phyloP scores from a whole-genome alignment of 1,284 basidiomycete species.

The Entoloma clypeatum region DNA sequence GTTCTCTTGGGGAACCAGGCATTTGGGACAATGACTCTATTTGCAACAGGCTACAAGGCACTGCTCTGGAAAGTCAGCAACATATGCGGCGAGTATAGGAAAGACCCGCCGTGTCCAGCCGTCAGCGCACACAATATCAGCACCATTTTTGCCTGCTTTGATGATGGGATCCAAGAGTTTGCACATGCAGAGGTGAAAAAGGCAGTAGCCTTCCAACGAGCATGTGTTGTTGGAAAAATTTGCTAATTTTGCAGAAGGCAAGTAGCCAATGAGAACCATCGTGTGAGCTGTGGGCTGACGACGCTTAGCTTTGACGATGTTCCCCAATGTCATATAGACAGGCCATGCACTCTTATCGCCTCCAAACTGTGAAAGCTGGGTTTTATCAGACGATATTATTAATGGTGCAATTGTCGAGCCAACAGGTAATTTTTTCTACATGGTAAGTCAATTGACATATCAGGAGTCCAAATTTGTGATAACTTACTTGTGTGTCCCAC shows the following conservation, averaged over 20 bases:
- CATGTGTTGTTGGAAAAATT: conserved; percentile 25
- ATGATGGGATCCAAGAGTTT: conserved; percentile 28
- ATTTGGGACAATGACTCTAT: conserved; percentile 11
- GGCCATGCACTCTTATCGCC: conserved; percentile 36
- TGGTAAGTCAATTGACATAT: too few relatives aligned
- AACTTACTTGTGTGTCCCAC: conserved; percentile 33
- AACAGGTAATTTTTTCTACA: conserved; percentile 24
- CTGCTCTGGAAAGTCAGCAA: conserved; percentile 42
- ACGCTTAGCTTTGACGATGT: conserved; percentile 30
- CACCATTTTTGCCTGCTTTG: conserved; percentile 29
- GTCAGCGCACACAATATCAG: conserved; percentile 33
- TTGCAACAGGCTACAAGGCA: conserved; percentile 26
- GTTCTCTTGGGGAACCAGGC: conserved; percentile 6
- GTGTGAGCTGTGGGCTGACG: conserved; percentile 18
- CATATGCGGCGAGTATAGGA: conserved; percentile 26
- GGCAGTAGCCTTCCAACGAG: conserved; percentile 11
- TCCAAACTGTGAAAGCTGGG: conserved; percentile 31
- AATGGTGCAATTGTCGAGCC: conserved; percentile 32
- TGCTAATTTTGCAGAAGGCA: conserved; percentile 36
- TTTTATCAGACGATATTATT: conserved; percentile 40
- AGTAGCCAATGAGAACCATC: conserved; percentile 36
- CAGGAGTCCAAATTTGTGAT: conserved; percentile 1
- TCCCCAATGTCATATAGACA: conserved; percentile 35
- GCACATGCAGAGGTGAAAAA: conserved; percentile 40
- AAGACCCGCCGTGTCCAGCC: conserved; percentile 26